Base-by-base conservation (phyloP, 805 yeast species). In the Isabelozyma rhagii region DNA sequence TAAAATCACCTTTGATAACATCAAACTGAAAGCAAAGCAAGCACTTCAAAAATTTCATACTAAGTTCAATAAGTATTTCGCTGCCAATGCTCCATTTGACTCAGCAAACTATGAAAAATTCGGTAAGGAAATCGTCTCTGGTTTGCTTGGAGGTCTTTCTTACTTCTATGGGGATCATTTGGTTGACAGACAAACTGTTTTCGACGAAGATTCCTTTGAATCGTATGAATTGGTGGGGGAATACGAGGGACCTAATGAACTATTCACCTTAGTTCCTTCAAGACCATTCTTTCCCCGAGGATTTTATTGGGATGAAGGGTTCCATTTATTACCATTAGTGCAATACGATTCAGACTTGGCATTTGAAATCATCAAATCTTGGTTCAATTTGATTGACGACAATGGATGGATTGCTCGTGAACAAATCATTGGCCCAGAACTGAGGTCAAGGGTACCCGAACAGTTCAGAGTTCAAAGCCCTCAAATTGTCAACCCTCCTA, bases 261-360 rank as follows among this genome's bases (percentile, higher is more conserved):
- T 94, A 45, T 89, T 91, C 59, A 80, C 94, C 0, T 76, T 90
- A 18, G 94, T 90, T 34, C 99, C 99, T 2, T 89, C 97, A 45
- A 78, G 99, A 47, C 89, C 96, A 0, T 89, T 89, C 61, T 94
- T 94, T 68, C 98, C 99, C 3, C 79, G 99, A 54, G 99, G 99
- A 0, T 94, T 94, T 62, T 90, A 89, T 62, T 94, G 99, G 99
- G 99, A 94, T 68, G 99, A 94, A 69, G 99, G 99, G 0, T 94
- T 94, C 68, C 97, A 93, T 65, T 73, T 93, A 51, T 72, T 92
- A 40, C 96, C 96, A 7, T 72, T 94, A 39, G 67, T 88, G 57
- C 85, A 86, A 44, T 92, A 86, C 63, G 98, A 94, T 67, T 77
- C 88, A 13, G 96, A 89, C 60, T 72, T 92, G 42, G 89, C 83